Base-by-base conservation (phyloP, 2,329 filamentous ascomycete species). In the Stachybotrys echinatus region DNA sequence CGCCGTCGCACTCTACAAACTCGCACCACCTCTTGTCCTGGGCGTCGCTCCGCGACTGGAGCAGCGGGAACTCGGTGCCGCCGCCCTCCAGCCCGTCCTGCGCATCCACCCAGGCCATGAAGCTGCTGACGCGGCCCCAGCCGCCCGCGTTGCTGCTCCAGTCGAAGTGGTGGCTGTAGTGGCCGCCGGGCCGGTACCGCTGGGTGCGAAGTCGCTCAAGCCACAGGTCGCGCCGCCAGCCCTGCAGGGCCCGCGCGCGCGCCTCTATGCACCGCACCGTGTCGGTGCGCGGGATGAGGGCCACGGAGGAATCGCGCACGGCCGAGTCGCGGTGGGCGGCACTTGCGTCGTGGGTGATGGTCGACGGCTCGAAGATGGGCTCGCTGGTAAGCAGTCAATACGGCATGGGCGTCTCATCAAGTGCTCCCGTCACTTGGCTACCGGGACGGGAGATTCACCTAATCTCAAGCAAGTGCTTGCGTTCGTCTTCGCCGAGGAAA, bases 91-190 rank as follows among this genome's bases (percentile, higher is more conserved):
- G 53, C 17, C 54, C 62, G 4, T 65, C 61, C 4, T 58, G 57
- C 4, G 60, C 58, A 47, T 68, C 67, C 17, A 80, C 74, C 76
- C 76, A 81, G 3, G 64, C 76, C 77, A 80, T 80, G 49, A 79
- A 71, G 55, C 74, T 79, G 55, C 75, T 76, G 42, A 78, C 74
- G 10, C 77, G 66, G 2, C 73, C 74, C 73, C 73, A 76, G 3
- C 74, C 74, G 4, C 65, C 65, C 2, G 56, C 57, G 44, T 65
- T 70, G 2, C 61, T 66, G 47, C 70, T 75, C 75, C 75, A 80
- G 65, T 81, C 77, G 54, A 75, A 80, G 60, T 81, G 77, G 52
- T 79, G 75, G 40, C 63, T 65, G 60, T 80, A 80, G 61, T 79
- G 76, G 2, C 76, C 75, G 5, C 65, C 69, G 1, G 68, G 61